phyloP scores from a whole-genome alignment of 2,329 filamentous ascomycete genomes.

The Paramyrothecium sp. region DNA sequence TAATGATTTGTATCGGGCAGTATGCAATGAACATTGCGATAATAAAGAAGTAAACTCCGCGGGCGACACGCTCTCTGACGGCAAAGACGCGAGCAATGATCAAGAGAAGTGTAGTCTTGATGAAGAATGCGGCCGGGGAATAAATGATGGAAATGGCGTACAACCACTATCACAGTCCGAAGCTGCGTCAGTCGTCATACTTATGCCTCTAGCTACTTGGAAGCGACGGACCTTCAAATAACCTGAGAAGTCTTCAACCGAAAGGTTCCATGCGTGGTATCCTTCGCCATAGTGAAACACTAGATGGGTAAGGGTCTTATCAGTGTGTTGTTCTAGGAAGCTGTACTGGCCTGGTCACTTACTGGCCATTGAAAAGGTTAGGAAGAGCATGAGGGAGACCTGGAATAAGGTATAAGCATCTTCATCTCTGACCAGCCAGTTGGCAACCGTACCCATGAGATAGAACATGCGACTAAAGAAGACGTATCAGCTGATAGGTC shows the following conservation, averaged over 20 bases:
- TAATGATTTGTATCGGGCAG: slow-evolving; percentile 23
- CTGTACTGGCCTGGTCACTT: background rate
- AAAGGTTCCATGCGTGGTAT: background rate
- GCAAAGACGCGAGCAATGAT: slow-evolving; percentile 29
- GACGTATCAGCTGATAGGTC: background rate
- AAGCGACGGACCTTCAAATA: background rate
- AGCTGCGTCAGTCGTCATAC: background rate
- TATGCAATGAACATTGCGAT: slow-evolving; percentile 20
- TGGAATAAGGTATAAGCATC: background rate
- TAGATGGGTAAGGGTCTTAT: background rate
- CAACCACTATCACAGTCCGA: slow-evolving; percentile 15
- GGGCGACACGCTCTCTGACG: slow-evolving; percentile 16
- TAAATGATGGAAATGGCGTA: slow-evolving; percentile 25
- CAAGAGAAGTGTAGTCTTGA: slow-evolving; percentile 29
- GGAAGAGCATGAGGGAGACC: background rate
- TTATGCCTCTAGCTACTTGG: background rate
- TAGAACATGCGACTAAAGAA: background rate
- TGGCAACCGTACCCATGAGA: background rate
- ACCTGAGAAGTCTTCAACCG: background rate
- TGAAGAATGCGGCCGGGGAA: slow-evolving; percentile 24
- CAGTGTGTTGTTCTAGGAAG: background rate
- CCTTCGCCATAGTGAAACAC: slow-evolving; percentile 1
- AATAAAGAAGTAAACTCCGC: slow-evolving; percentile 26
- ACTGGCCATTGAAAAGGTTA: background rate
- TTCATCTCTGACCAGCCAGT: background rate